Evolutionary conservation across 2,329 filamentous ascomycete genomes (phyloP).

Genomic region (Fusarium sulawesiense): DNA sequence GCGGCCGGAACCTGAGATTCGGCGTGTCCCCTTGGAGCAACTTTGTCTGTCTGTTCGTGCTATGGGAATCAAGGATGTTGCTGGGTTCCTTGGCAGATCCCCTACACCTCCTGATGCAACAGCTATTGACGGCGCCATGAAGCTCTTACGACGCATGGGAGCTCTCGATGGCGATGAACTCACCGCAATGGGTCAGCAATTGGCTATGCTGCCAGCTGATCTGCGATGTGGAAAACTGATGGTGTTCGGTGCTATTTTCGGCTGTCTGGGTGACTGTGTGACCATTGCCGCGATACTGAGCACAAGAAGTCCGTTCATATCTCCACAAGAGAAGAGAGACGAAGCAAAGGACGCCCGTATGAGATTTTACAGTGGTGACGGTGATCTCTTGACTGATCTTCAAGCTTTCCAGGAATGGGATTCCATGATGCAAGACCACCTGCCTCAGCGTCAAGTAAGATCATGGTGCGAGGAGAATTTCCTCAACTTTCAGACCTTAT

Average conservation of each 20-base stretch:
- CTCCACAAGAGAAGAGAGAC: slow-evolving; percentile 84
- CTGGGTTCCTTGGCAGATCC: slow-evolving; percentile 83
- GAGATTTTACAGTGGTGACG: slow-evolving; percentile 80
- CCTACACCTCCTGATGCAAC: slow-evolving; percentile 88
- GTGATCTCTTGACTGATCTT: slow-evolving; percentile 89
- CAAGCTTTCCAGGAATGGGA: slow-evolving; percentile 87
- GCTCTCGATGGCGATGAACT: slow-evolving; percentile 87
- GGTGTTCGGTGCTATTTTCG: slow-evolving; percentile 94
- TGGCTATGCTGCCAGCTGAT: slow-evolving; percentile 96
- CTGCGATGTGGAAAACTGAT: slow-evolving; percentile 93
- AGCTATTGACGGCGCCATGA: slow-evolving; percentile 87
- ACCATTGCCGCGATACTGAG: slow-evolving; percentile 94
- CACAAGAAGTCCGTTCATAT: slow-evolving; percentile 85
- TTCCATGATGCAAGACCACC: slow-evolving; percentile 68
- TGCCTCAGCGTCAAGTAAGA: slow-evolving; percentile 72
- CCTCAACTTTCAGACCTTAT: slow-evolving; percentile 83
- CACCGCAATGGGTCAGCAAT: slow-evolving; percentile 89
- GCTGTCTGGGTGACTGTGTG: slow-evolving; percentile 87
- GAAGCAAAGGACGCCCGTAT: slow-evolving; percentile 81
- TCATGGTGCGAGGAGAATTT: slow-evolving; percentile 88
- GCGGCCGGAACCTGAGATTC: slow-evolving; percentile 92
- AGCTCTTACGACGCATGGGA: slow-evolving; percentile 84
- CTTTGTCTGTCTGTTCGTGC: slow-evolving; percentile 93
- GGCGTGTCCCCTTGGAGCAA: slow-evolving; percentile 91
- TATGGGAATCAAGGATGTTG: slow-evolving; percentile 89